phyloP scores from a whole-genome alignment of 2,329 filamentous ascomycete genomes.

The Chaetomium olivaceum region DNA sequence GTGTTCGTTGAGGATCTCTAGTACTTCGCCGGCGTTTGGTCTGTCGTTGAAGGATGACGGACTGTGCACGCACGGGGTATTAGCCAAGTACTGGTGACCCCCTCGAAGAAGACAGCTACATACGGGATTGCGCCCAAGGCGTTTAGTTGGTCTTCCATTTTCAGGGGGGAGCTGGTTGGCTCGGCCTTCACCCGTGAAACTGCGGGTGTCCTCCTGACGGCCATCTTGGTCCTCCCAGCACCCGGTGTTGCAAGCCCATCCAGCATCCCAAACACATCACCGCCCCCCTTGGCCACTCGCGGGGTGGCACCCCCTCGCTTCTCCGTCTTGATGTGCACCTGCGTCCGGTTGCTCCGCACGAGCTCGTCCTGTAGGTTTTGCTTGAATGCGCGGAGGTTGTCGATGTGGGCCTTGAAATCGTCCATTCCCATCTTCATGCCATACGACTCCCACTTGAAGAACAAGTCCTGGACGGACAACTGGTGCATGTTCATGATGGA shows the following conservation, averaged over 20 bases:
- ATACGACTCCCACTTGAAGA: constrained; percentile 99
- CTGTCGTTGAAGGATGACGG: constrained; percentile 73
- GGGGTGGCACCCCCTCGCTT: constrained; percentile 65
- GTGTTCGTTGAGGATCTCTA: constrained; percentile 81
- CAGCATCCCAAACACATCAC: constrained; percentile 87
- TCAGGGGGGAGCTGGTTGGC: constrained; percentile 44
- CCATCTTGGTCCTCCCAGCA: constrained; percentile 45
- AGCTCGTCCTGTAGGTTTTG: constrained; percentile 81
- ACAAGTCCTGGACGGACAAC: constrained; percentile 80
- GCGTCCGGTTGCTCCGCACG: constrained; percentile 69
- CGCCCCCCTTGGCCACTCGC: constrained; percentile 57
- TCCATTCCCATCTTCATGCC: constrained; percentile 90
- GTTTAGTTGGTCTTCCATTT: constrained; percentile 44
- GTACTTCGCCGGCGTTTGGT: constrained; percentile 73
- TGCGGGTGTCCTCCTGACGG: constrained; percentile 47
- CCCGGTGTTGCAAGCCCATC: constrained; percentile 66
- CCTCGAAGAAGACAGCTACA: constrained; percentile 24
- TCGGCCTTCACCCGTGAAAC: constrained; percentile 49
- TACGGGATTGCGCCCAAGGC: constrained; percentile 44
- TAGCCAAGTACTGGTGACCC: not conserved
- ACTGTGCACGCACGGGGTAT: constrained; percentile 40
- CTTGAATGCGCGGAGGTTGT: constrained; percentile 76
- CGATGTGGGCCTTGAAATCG: constrained; percentile 69
- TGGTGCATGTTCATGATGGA: constrained; percentile 85
- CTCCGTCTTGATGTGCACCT: constrained; percentile 61